A percentile compares a stretch with the other conserved stretches of the same genome.
Conservation (phyloP, 495 filamentous ascomycete genomes). For the Penicillium cinerascens region DNA sequence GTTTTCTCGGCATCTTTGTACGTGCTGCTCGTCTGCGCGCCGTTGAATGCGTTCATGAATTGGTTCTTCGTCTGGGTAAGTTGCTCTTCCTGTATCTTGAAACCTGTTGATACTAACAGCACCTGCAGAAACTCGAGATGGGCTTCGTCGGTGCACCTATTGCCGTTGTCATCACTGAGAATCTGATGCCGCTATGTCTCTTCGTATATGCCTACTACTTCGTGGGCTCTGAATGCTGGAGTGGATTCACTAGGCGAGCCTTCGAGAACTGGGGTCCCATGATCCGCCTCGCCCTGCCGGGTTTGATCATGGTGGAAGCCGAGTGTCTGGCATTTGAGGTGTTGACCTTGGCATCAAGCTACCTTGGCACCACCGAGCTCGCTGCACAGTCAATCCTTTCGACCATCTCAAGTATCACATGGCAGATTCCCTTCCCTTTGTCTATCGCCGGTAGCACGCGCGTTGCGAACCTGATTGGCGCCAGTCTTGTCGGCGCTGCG, state of each 20-base stretch:
- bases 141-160: conserved; percentile 84
- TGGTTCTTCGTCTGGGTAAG: conserved; percentile 72
- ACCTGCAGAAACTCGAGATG: conserved; percentile 56
- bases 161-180: conserved; percentile 78
- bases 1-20: conserved; percentile 65
- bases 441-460: conserved; percentile 62
- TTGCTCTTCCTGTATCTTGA: conserved; percentile 1
- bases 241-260: conserved; percentile 66
- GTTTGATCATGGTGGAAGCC: conserved; percentile 88
- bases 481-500: conserved; percentile 65
- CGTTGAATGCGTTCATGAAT: conserved; percentile 68
- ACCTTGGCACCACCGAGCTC: conserved; percentile 65
- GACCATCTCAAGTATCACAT: conserved; percentile 58
- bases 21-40: conserved; percentile 64
- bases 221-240: conserved; percentile 67
- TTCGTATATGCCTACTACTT: conserved; percentile 65
- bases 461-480: conserved; percentile 65
- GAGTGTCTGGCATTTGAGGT: conserved; percentile 86
- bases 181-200: conserved; percentile 70
- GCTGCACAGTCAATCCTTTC: conserved; percentile 66
- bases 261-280: conserved; percentile 83
- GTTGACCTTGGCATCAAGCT: conserved; percentile 66
- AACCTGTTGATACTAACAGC: conserved; percentile 5
- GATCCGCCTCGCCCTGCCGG: conserved; percentile 79
- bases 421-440: conserved; percentile 64